Base-by-base conservation (phyloP, 2,329 filamentous ascomycete species). In the Talaromyces sp. region DNA sequence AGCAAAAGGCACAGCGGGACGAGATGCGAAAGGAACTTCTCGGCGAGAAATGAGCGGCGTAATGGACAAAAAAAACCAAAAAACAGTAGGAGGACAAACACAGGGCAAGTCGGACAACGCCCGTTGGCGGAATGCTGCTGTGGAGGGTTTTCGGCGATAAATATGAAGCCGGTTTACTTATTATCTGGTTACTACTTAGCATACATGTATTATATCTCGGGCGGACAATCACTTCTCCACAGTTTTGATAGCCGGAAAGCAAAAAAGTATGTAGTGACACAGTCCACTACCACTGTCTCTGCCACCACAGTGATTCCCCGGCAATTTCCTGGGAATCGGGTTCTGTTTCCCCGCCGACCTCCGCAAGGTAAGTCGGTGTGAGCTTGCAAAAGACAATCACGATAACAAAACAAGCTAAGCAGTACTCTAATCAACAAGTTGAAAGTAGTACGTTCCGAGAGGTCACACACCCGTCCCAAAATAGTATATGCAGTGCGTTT, bases 11-110 rank as follows among this genome's bases (percentile, higher is more conserved):
- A 65, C 75, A 77, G 64, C 67, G 69, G 10, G 75, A 77, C 56
- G 72, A 75, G 62, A 77, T 77, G 74, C 69, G 74, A 34, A 75
- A 74, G 67, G 75, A 77, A 61, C 62, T 77, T 61, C 62, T 73
- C 57, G 75, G 74, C 18, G 70, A 68, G 59, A 73, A 74, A 69
- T 75, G 63, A 67, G 27, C 50, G 50, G 31, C 30, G 16, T 53
- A 8, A 28, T 30, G 23, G 18, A n/a, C 23, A n/a, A 23, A 28
- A n/a, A 8, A 2, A 6, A 16, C 28, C 12, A 7, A n/a, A 28
- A 3, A 16, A 4, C 3, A 4, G 10, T 4, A 51, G 18, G 7
- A 51, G 8, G 31, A 33, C 36, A 40, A 14, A 33, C 31, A 33
- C 10, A 9, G 33, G 8, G 14, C 36, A 40, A 16, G 36, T 40